phyloP scores from a whole-genome alignment of 1,139 yeast genomes.

The Insectozyma bohioensis region DNA sequence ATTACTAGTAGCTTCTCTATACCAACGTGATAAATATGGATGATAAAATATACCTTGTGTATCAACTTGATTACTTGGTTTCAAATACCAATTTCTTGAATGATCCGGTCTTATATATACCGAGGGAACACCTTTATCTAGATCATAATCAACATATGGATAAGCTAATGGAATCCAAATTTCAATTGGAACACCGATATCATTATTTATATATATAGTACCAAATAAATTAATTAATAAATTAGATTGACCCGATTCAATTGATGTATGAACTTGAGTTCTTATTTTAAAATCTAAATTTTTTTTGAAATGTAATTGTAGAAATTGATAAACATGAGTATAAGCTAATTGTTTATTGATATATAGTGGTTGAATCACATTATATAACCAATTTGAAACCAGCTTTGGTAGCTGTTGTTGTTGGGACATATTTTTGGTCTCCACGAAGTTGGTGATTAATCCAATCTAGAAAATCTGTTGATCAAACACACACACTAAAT shows the following conservation, averaged over 20 bases:
- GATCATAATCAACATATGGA: constrained; percentile 41
- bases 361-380: constrained; percentile 52
- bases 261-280: constrained; percentile 67
- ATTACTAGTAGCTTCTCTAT: constrained; percentile 15
- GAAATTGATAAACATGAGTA: constrained; percentile 57
- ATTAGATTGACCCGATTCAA: constrained; percentile 53
- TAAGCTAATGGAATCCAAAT: constrained; percentile 78
- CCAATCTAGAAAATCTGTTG: too few species aligned
- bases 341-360: constrained; percentile 52
- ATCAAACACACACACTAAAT: too few species aligned
- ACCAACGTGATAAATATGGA: constrained; percentile 68
- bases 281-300: constrained; percentile 53
- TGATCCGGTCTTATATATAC: constrained; percentile 57
- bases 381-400: constrained; percentile 44
- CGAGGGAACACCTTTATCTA: constrained; percentile 55
- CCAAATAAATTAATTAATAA: constrained; percentile 69
- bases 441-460: too few species aligned
- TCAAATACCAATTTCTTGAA: constrained; percentile 35
- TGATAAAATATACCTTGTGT: constrained; percentile 73
- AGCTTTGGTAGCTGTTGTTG: constrained; percentile 29
- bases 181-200: constrained; percentile 56
- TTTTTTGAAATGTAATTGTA: constrained; percentile 45
- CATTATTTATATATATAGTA: constrained; percentile 34
- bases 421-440: not conserved
- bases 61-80: constrained; percentile 69